These are phyloP conservation scores for Angomonas ambiguus DNA, from an alignment of 208 protist species.

Conservation along the genomic window DNA sequence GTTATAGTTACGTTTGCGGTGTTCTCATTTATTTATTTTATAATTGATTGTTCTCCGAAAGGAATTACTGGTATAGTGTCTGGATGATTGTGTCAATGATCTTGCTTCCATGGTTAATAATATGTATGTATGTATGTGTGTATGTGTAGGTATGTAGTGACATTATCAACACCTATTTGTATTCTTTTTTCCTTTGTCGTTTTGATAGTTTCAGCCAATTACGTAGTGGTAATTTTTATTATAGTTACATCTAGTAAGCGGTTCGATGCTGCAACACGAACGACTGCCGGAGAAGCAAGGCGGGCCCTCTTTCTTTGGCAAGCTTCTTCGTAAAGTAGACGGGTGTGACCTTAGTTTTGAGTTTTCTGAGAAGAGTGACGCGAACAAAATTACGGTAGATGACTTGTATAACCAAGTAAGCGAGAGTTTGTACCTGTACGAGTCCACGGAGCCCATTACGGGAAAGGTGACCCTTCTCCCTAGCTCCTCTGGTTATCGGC, in stretches of 20 bases:
- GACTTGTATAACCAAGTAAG: conserved; percentile 34
- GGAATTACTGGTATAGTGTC: too few species aligned
- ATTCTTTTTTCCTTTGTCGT: conserved; percentile 9
- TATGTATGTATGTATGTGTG: conserved; percentile 13
- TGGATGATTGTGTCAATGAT: too few species aligned
- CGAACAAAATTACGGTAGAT: conserved; percentile 33
- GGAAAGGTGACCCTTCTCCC: conserved; percentile 56
- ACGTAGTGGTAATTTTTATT: conserved; percentile 11
- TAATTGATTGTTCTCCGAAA: too few species aligned
- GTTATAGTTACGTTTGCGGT: neutral
- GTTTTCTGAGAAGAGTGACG: conserved; percentile 39
- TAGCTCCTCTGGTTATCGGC: conserved; percentile 43
- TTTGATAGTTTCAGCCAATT: conserved; percentile 12
- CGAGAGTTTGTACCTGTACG: conserved; percentile 62
- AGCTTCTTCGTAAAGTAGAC: conserved; percentile 64
- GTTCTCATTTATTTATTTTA: conserved; percentile 7
- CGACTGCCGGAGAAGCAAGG: conserved; percentile 51
- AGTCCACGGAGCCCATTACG: conserved; percentile 38
- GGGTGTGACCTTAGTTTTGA: conserved; percentile 65
- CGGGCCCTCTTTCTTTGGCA: conserved; percentile 47
- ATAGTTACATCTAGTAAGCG: neutral
- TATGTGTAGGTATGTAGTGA: conserved; percentile 13
- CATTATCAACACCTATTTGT: neutral
- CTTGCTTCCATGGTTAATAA: too few species aligned
- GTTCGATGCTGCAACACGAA: conserved; percentile 48